Percentiles rank a stretch among this genome's conserved stretches.
phyloP scores from a whole-genome alignment of 768 basidiomycete genomes.

The Auriscalpium orientale region DNA sequence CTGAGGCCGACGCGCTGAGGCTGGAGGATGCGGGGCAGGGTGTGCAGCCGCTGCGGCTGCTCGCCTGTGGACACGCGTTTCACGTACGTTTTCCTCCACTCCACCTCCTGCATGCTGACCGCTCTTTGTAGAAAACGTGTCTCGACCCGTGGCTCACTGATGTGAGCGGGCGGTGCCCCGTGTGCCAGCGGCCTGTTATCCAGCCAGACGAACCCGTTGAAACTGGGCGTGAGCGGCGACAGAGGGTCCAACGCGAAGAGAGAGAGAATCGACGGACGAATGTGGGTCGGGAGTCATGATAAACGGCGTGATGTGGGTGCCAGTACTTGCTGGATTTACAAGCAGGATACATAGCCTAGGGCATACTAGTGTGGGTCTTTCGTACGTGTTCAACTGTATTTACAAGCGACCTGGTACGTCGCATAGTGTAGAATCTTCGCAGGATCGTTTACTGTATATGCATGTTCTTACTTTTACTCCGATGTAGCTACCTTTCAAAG shows the following conservation, averaged over 20 bases:
- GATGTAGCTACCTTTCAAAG: too few species aligned
- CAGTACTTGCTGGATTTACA: too few species aligned
- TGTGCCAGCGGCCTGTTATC: conserved; percentile 73
- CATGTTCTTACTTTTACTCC: too few species aligned
- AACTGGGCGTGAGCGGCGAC: conserved; percentile 20
- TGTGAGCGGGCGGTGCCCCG: conserved; percentile 82
- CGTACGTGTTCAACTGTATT: too few species aligned
- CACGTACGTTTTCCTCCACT: conserved; percentile 49
- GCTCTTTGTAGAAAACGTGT: conserved; percentile 61
- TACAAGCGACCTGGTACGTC: too few species aligned
- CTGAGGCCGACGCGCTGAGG: conserved; percentile 37
- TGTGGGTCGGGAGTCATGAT: too few species aligned
- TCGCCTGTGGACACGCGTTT: conserved; percentile 83
- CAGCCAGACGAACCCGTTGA: too few species aligned
- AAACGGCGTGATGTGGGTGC: too few species aligned
- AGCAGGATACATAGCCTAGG: too few species aligned
- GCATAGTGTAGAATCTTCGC: too few species aligned
- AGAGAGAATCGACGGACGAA: background rate
- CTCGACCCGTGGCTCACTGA: conserved; percentile 84
- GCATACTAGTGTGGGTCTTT: too few species aligned
- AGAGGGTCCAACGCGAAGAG: conserved; percentile 18
- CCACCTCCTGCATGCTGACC: background rate
- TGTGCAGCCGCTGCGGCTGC: conserved; percentile 64
- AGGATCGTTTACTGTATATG: too few species aligned
- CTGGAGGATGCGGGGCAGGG: conserved; percentile 71